A percentile compares a stretch with the other conserved stretches of the same genome.
Evolutionary conservation across 139 green algal species (phyloP).

Genomic region (Chlorella ohadii): DNA sequence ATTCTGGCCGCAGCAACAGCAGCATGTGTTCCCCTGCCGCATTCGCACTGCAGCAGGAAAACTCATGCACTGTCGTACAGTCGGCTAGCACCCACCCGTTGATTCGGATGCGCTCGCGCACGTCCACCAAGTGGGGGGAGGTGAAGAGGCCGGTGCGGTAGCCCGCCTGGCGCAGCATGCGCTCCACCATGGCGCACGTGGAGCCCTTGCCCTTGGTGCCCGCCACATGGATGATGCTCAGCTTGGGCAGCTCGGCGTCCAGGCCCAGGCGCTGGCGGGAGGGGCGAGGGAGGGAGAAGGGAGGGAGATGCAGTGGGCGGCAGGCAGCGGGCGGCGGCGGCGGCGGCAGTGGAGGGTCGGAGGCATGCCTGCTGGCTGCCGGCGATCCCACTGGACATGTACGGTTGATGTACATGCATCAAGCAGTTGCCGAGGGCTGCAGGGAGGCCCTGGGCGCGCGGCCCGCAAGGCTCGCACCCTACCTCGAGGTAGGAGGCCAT

Average conservation of each 20-base stretch:
- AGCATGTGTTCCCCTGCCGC: no score
- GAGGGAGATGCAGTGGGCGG: background rate
- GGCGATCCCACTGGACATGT: no score
- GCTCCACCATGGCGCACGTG: slow-evolving; percentile 89
- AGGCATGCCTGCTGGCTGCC: background rate
- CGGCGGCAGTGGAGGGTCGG: background rate
- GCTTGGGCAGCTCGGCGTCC: slow-evolving; percentile 57
- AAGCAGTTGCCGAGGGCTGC: background rate
- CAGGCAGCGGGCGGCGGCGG: background rate
- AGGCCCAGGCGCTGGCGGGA: slow-evolving; percentile 69
- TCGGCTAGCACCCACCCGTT: slow-evolving; percentile 60
- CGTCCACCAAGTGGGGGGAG: slow-evolving; percentile 89
- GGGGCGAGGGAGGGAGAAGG: background rate
- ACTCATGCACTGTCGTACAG: no score
- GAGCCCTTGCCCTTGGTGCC: slow-evolving; percentile 96
- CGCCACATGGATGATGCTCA: slow-evolving; percentile 89
- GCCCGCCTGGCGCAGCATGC: slow-evolving; percentile 75
- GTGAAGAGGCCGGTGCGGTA: slow-evolving; percentile 92
- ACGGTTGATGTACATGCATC: no score
- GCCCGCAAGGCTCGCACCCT: background rate
- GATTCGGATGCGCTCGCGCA: slow-evolving; percentile 88
- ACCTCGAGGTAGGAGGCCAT: slow-evolving; percentile 80
- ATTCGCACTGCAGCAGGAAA: no score
- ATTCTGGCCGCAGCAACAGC: no score
- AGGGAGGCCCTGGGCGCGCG: background rate